Evolutionary conservation across 108 stramenopile species (phyloP), one percentile per base, ranked within the genome.

Genomic region (Pseudonitzschia multistriata): DNA sequence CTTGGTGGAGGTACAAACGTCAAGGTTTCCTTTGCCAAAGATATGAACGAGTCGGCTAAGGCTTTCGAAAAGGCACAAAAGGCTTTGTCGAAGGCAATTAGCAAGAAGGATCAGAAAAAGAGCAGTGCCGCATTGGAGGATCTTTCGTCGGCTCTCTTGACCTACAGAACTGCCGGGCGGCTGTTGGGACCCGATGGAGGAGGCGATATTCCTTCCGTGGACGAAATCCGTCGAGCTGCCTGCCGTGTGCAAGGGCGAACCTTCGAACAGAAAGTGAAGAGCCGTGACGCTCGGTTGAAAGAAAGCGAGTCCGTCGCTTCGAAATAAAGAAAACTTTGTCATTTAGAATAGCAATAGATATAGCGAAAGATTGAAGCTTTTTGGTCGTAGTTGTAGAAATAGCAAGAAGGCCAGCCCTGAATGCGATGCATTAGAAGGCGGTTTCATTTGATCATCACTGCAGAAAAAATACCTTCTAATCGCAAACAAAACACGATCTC

Each of bases 151-250:
- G 86, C 89, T 2, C 36, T 95, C 64, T 36, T 74, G 21, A 34
- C 67, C 21, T 95, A 92, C 72, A 67, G 94, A 64, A 79, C 79
- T 0, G 76, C 80, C 1, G 91, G 91, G 33, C 76, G 65, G 54
- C 73, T 94, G 21, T 49, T 84, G 47, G 91, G 88, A 55, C 88
- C 86, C 0, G 94, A 95, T 69, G 93, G 87, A 31, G 89, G 87
- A 36, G 91, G 90, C 21, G 88, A 95, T 66, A 92, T 92, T 62
- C 94, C 93, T 1, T 81, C 79, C 69, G 88, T 95, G 19, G 94
- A 95, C 67, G 94, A 92, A 55, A 92, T 95, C 34, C 69, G 89
- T 27, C 79, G 93, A 22, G 48, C 68, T 28, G 72, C 71, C 13
- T 83, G 79, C 62, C 73, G 82, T 37, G 79, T 87, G 19, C 84